A percentile compares a stretch with the other conserved stretches of the same genome.
Conservation (phyloP, 306 rosid genomes). For the Glycine soja region DNA sequence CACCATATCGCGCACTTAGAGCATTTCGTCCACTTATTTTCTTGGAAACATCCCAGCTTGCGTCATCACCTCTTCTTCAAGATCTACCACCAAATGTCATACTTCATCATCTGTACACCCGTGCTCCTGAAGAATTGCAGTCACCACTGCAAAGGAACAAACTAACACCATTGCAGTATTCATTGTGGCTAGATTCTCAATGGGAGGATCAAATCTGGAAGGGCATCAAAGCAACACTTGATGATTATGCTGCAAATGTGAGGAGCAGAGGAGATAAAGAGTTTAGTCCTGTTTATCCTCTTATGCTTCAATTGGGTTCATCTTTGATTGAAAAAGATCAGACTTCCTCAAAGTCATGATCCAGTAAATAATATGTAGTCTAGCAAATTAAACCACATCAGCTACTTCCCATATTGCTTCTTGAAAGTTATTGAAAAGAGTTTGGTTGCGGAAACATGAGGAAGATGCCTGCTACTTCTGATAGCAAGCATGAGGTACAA, state of each 20-base stretch:
- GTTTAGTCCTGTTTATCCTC: slow-evolving; percentile 94
- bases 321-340: slow-evolving; percentile 64
- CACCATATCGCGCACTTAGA: slow-evolving; percentile 93
- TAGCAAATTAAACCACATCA: slow-evolving; percentile 41
- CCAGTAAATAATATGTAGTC: slow-evolving; percentile 44
- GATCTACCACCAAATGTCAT: slow-evolving; percentile 88
- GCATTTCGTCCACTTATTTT: slow-evolving; percentile 97
- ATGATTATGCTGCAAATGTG: slow-evolving; percentile 85
- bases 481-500: slow-evolving; percentile 47
- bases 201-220: slow-evolving; percentile 98
- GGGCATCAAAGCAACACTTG: slow-evolving; percentile 90
- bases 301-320: slow-evolving; percentile 90
- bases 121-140: slow-evolving; percentile 91
- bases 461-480: slow-evolving; percentile 44
- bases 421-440: slow-evolving; percentile 37
- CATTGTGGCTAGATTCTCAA: slow-evolving; percentile 97
- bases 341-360: slow-evolving; percentile 59
- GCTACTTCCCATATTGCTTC: slow-evolving; percentile 39
- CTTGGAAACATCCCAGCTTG: slow-evolving; percentile 94
- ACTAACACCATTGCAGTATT: slow-evolving; percentile 85
- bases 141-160: slow-evolving; percentile 93
- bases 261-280: slow-evolving; percentile 94
- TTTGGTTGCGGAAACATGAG: slow-evolving; percentile 49
- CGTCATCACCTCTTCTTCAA: slow-evolving; percentile 89
- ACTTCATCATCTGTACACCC: slow-evolving; percentile 92